These are phyloP conservation scores for Oryza coarctata DNA, from an alignment of 176 grass and related monocot genomes.

Conservation along the genomic window DNA sequence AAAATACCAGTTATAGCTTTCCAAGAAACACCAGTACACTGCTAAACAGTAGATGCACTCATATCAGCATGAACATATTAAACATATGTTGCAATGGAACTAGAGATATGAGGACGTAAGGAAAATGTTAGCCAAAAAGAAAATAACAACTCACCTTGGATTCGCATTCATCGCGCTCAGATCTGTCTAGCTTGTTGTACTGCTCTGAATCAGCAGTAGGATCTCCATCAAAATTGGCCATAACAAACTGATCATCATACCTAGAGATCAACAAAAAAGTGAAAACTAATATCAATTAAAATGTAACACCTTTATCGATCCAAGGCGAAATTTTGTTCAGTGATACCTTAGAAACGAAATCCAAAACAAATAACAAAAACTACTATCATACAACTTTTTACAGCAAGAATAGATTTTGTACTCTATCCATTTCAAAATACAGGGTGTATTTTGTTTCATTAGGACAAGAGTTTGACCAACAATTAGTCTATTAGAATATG, in stretches of 20 bases:
- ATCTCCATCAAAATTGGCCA: slow-evolving; percentile 99
- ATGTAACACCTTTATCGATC: neutral
- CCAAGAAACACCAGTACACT: neutral
- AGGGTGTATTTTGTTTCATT: too few species aligned
- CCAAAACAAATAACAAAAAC: slow-evolving; percentile 5
- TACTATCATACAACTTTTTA: slow-evolving; percentile 1
- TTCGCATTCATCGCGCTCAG: slow-evolving; percentile 69
- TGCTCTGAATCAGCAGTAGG: slow-evolving; percentile 94
- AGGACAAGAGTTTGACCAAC: too few species aligned
- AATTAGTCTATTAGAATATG: too few species aligned
- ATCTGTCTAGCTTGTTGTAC: slow-evolving; percentile 74
- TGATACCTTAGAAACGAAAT: neutral
- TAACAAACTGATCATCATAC: slow-evolving; percentile 86
- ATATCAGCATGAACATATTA: neutral
- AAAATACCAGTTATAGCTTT: neutral
- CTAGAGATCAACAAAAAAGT: slow-evolving; percentile 43
- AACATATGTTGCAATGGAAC: slow-evolving; percentile 25
- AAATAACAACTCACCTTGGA: slow-evolving; percentile 56
- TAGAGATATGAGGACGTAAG: slow-evolving; percentile 2
- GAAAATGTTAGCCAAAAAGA: neutral
- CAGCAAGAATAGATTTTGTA: slow-evolving; percentile 11
- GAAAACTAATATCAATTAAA: slow-evolving; percentile 11
- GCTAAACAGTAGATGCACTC: neutral
- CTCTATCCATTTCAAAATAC: too few species aligned
- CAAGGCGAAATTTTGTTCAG: neutral